Evolutionary conservation across 1,284 basidiomycete species (phyloP).

Genomic region (Mycosarcoma maydis): DNA sequence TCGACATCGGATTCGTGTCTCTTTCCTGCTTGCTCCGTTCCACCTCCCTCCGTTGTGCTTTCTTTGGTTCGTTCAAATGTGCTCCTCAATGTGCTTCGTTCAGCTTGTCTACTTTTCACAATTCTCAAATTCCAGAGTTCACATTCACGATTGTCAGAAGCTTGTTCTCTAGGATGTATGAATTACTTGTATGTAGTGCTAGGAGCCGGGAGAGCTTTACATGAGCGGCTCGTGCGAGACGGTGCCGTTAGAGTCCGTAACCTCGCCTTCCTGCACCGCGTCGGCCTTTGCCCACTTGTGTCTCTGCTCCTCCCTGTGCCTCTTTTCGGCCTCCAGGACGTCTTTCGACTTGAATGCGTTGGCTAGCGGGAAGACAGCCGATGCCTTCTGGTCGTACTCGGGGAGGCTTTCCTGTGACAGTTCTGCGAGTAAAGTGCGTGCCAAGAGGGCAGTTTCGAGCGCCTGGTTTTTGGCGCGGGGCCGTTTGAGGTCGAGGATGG

Average conservation of each 20-base stretch:
- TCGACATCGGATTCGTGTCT: not conserved
- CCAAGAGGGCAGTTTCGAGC: constrained; percentile 12
- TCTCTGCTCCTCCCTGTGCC: constrained; percentile 7
- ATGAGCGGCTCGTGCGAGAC: constrained; percentile 13
- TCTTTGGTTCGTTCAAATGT: not conserved
- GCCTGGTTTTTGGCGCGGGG: constrained; percentile 7
- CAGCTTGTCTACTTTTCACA: not conserved
- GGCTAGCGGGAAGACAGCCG: constrained; percentile 66
- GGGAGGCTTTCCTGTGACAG: constrained; percentile 15
- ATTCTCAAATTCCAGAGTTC: not conserved
- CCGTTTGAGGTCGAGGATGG: not conserved
- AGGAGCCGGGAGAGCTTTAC: not conserved
- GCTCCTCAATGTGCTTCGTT: constrained; percentile 5
- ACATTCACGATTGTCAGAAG: too few relatives aligned
- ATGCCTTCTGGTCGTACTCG: constrained; percentile 60
- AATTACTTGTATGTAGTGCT: not conserved
- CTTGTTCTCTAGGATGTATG: too few relatives aligned
- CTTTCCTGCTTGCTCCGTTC: not conserved
- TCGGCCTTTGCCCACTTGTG: constrained; percentile 5
- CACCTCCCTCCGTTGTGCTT: not conserved
- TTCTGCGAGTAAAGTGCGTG: constrained; percentile 8
- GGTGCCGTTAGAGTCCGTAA: constrained; percentile 1
- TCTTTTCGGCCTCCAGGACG: constrained; percentile 54
- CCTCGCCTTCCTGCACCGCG: constrained; percentile 1
- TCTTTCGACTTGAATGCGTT: constrained; percentile 65